These are phyloP conservation scores for Diaporthe sp. DNA, from an alignment of 2,329 filamentous ascomycete species.

Conservation along the genomic window DNA sequence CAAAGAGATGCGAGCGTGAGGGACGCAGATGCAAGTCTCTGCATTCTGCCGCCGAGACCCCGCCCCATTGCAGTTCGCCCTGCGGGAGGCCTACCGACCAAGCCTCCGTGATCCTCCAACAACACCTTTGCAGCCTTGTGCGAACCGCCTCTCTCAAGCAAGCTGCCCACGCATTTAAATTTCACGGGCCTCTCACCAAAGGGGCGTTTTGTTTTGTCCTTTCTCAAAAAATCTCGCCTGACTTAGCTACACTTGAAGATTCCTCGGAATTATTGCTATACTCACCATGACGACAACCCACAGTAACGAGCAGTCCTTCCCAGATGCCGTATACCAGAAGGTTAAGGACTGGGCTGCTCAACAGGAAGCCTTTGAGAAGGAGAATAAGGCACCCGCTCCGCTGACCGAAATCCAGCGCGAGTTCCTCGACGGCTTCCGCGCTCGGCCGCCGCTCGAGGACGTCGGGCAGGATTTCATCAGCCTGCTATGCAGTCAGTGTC, in stretches of 20 bases:
- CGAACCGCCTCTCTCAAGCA: slow-evolving; percentile 23
- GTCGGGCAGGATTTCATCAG: slow-evolving; percentile 55
- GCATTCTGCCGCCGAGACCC: neutral
- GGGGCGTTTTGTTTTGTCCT: neutral
- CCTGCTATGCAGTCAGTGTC: slow-evolving; percentile 51
- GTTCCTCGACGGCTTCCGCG: slow-evolving; percentile 53
- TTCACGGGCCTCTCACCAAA: neutral
- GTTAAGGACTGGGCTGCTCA: slow-evolving; percentile 55
- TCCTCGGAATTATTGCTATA: neutral
- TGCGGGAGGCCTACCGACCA: slow-evolving; percentile 14
- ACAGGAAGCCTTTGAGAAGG: slow-evolving; percentile 53
- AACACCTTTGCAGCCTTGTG: neutral
- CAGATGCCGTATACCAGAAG: slow-evolving; percentile 46
- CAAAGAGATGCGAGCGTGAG: neutral
- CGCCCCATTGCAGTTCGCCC: neutral
- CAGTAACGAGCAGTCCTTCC: neutral
- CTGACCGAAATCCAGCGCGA: slow-evolving; percentile 54
- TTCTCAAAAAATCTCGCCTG: no score
- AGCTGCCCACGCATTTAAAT: neutral
- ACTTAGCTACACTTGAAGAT: neutral
- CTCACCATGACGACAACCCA: slow-evolving; percentile 36
- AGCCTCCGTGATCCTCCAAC: neutral
- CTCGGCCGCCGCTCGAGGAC: slow-evolving; percentile 42
- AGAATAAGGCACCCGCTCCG: slow-evolving; percentile 49
- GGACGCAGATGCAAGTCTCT: neutral